Evolutionary conservation across 371 early-diverging fungal genomes (phyloP), one percentile per base, ranked within the genome.

Genomic region (Blakeslea trispora): DNA sequence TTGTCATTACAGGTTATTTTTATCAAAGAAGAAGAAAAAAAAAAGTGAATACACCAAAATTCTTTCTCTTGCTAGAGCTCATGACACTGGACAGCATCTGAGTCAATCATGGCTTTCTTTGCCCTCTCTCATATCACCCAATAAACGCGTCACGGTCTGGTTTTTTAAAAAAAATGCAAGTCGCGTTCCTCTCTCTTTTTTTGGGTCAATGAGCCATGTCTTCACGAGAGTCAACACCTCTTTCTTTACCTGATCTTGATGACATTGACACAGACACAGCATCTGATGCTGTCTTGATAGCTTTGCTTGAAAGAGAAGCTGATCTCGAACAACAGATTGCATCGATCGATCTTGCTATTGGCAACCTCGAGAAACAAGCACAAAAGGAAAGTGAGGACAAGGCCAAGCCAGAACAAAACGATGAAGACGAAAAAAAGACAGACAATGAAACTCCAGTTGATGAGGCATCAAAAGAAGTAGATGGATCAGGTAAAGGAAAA

Each of bases 301-400:
- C 45, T 13, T 58, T 87, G 39, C 63, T 82, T 18, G 61, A 72
- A 61, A 71, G 70, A 48, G 87, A 90, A 62, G 72, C 73, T 9
- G 73, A 74, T 34, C 68, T 90, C 14, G 69, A 78, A 35, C 65
- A 71, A 7, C 77, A 76, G 48, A 86, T 90, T 50, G 74, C 75
- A 32, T 75, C 75, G 40, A 66, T 90, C 5, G 71, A 79, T 49
- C 64, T 68, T 41, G 87, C 87, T 61, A 85, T 90, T 50, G 51
- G 70, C 2, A 72, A 77, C 41, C 66, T 90, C n/a, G 86, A 87
- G 65, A 62, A 74, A 46, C 59, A 60, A 14, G 45, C 63, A n/a
- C 63, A 68, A 22, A 55, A 65, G 18, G 11, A 17, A 2, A 66
- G 62, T 5, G 67, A 67, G 39, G 70, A 69, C 15, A 34, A 1